phyloP scores from a whole-genome alignment of 1,284 basidiomycete species.

The Taiwanofungus camphoratus region DNA sequence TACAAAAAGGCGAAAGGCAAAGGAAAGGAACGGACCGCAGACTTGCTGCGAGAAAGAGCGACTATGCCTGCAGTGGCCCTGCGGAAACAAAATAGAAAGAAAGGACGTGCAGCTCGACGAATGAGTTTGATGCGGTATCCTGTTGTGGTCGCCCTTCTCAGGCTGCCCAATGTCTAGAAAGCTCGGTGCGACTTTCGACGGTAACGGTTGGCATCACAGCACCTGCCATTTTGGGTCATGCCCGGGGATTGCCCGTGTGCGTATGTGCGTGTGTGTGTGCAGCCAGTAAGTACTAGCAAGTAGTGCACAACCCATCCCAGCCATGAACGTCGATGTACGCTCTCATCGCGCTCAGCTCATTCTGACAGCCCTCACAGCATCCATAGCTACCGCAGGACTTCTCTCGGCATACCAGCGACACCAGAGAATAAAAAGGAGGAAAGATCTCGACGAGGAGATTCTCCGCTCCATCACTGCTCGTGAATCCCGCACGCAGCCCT shows the following conservation, averaged over 20 bases:
- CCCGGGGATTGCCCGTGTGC: conserved; percentile 1
- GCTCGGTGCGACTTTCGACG: not conserved
- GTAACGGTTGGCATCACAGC: conserved; percentile 5
- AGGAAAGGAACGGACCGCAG: conserved; percentile 32
- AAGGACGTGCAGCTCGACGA: conserved; percentile 8
- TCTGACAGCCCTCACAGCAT: conserved; percentile 57
- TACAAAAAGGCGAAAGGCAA: conserved; percentile 11
- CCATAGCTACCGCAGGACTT: conserved; percentile 49
- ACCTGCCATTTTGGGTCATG: conserved; percentile 12
- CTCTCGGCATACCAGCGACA: conserved; percentile 53
- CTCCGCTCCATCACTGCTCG: conserved; percentile 40
- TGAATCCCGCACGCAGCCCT: conserved; percentile 15
- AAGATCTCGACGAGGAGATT: conserved; percentile 52
- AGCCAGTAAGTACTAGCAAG: not conserved
- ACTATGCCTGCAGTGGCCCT: conserved; percentile 14
- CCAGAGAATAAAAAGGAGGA: conserved; percentile 42
- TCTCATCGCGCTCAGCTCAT: conserved; percentile 53
- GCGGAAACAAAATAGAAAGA: conserved; percentile 16
- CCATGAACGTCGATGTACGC: conserved; percentile 27
- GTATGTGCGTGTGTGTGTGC: not conserved
- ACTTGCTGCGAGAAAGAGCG: conserved; percentile 29
- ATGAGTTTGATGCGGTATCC: conserved; percentile 2
- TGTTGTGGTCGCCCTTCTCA: conserved; percentile 1
- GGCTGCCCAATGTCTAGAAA: conserved; percentile 4
- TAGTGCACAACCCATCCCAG: too few relatives aligned